Conservation (phyloP, 768 basidiomycete species). For the Exidia glandulosa region DNA sequence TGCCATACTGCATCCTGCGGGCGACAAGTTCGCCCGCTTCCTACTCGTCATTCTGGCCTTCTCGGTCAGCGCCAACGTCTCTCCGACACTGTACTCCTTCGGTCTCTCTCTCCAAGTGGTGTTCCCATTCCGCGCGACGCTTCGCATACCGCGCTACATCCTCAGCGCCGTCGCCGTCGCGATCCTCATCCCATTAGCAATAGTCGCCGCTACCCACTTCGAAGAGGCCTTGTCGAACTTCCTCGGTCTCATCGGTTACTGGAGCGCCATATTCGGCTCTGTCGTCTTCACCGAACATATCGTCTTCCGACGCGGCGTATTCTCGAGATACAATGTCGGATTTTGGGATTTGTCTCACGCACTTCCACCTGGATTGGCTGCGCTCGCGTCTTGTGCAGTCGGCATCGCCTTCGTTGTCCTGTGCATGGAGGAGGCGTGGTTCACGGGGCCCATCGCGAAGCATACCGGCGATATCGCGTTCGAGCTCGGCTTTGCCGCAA, state of each 20-base stretch:
- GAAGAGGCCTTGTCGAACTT: conserved; percentile 53
- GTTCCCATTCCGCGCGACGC: conserved; percentile 38
- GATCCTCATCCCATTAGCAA: conserved; percentile 59
- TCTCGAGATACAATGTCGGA: conserved; percentile 34
- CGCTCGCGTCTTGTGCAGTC: conserved; percentile 37
- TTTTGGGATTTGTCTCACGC: conserved; percentile 42
- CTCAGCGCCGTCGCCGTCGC: conserved; percentile 56
- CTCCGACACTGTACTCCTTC: conserved; percentile 73
- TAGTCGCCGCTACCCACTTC: conserved; percentile 59
- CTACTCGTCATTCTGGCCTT: conserved; percentile 63
- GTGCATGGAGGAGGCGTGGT: conserved; percentile 64
- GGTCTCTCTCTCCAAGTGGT: conserved; percentile 64
- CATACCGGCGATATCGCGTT: conserved; percentile 64
- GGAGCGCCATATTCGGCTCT: conserved; percentile 42
- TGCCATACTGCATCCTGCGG: conserved; percentile 49
- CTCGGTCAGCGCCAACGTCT: conserved; percentile 69
- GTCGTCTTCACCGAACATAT: conserved; percentile 59
- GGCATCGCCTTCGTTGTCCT: conserved; percentile 50
- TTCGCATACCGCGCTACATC: conserved; percentile 52
- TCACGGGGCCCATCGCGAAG: conserved; percentile 53
- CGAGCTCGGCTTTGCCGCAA: conserved; percentile 42
- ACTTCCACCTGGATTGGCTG: conserved; percentile 56
- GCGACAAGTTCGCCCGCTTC: conserved; percentile 54
- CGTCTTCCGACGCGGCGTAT: conserved; percentile 44
- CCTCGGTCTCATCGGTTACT: conserved; percentile 60